phyloP scores from a whole-genome alignment of 768 basidiomycete species.

The Austroboletus festivus region DNA sequence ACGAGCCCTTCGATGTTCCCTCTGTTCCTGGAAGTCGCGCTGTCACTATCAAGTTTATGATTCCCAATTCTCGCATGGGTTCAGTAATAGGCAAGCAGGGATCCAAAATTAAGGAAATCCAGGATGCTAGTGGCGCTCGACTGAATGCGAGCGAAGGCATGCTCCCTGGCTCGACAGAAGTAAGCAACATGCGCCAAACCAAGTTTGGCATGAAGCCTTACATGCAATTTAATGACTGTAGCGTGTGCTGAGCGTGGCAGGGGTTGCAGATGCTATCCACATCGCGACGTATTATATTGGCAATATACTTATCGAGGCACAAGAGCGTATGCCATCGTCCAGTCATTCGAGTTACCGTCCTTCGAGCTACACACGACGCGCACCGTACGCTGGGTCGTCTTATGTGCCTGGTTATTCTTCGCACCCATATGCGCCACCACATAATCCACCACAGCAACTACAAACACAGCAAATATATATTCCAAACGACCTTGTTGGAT shows the following conservation, averaged over 20 bases:
- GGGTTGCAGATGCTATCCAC: slow-evolving; percentile 98
- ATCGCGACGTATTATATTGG: slow-evolving; percentile 99
- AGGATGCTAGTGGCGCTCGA: slow-evolving; percentile 95
- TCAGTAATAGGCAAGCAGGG: slow-evolving; percentile 98
- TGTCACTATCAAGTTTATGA: slow-evolving; percentile 99
- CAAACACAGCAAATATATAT: slow-evolving; percentile 99
- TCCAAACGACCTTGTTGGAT: slow-evolving; percentile 94
- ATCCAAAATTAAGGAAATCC: slow-evolving; percentile 98
- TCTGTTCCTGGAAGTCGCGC: slow-evolving; percentile 97
- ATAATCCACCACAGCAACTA: slow-evolving; percentile 66
- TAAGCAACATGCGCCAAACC: slow-evolving; percentile 33
- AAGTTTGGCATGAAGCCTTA: slow-evolving; percentile 7
- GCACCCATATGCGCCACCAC: slow-evolving; percentile 46
- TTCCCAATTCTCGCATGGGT: slow-evolving; percentile 98
- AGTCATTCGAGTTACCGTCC: slow-evolving; percentile 61
- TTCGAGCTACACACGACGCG: slow-evolving; percentile 51
- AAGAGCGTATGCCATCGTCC: slow-evolving; percentile 76
- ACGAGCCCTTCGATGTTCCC: slow-evolving; percentile 96
- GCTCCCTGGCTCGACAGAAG: slow-evolving; percentile 99
- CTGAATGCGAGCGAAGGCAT: slow-evolving; percentile 97
- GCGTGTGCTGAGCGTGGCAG: slow-evolving; percentile 97
- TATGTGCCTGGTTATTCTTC: slow-evolving; percentile 66
- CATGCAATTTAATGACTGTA: slow-evolving; percentile 33
- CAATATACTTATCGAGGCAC: slow-evolving; percentile 92
- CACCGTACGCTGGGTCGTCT: slow-evolving; percentile 52